Conservation (phyloP, 202 grass and related monocot genomes). For the Schoenoplectus triqueter region DNA sequence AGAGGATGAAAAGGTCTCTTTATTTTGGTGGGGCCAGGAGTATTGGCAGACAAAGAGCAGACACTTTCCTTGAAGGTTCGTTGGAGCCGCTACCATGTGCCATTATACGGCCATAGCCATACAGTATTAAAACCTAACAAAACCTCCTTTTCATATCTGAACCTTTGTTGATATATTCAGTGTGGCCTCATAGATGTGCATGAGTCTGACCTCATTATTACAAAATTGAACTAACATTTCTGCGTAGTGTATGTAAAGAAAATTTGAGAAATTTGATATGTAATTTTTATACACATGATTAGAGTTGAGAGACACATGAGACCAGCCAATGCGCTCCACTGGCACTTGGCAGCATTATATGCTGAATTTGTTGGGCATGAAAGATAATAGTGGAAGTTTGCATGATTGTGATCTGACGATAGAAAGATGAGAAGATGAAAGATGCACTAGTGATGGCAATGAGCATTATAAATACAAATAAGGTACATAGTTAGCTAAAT, state of each 20-base stretch:
- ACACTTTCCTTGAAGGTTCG: constrained; percentile 39
- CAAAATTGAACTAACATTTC: background rate
- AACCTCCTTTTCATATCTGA: background rate
- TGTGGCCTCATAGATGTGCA: background rate
- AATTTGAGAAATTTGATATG: background rate
- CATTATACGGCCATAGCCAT: background rate
- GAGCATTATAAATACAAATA: background rate
- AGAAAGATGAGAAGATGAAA: background rate
- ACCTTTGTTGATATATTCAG: background rate
- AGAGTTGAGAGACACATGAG: background rate
- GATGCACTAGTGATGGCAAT: background rate
- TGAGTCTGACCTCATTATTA: background rate
- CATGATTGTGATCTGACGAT: constrained; percentile 24
- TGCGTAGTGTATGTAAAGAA: no score
- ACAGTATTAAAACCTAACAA: background rate
- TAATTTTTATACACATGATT: background rate
- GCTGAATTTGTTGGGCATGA: no score
- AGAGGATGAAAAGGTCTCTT: background rate
- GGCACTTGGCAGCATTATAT: constrained; percentile 25
- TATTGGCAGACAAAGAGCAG: constrained; percentile 25
- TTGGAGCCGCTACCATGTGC: background rate
- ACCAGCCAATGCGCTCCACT: background rate
- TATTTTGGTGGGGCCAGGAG: constrained; percentile 16
- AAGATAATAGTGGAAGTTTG: background rate
- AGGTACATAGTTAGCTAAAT: no score